Evolutionary conservation across 306 rosid species (phyloP), one percentile per base, ranked within the genome.

Genomic region (Vicia sativa): DNA sequence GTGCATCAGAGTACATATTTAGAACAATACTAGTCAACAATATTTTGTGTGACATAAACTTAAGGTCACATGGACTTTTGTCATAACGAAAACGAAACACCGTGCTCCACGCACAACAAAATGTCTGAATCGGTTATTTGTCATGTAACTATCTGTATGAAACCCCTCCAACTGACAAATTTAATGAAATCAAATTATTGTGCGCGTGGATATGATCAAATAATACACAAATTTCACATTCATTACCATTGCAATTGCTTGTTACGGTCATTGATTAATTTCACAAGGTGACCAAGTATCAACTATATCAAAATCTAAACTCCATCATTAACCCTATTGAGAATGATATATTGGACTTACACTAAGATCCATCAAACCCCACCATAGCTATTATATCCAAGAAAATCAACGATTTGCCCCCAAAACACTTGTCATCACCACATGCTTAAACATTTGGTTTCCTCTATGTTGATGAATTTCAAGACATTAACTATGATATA

Each of bases 391-490:
- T 50, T 71, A 34, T 15, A 56, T 72, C 71, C 8, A 54, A 14
- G 68, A 57, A 54, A 21, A 78, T 18, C 55, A 60, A 78, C 61
- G 67, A 73, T 80, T 72, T 81, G 81, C 65, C 55, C 76, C 81
- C 67, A 62, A 23, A 35, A 2, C 74, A 76, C 57, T 50, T 23
- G 49, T 58, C 77, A 77, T 0, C 62, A 19, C 50, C 85, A 81
- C 85, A 64, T 81, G 82, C 37, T 26, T 49, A 25, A 67, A 65
- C 56, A 68, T 62, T 63, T 73, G 70, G 81, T 81, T 78, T 77
- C 81, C 79, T 56, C 62, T 49, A n/a, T 81, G 74, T 68, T 73
- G 5, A 55, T 68, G 1, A 72, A 28, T 31, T 29, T 21, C 65
- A 29, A 48, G 63, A 72, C 80, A 75, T 60, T 25, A 61, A 60